Evolutionary conservation across 2,329 filamentous ascomycete species (phyloP).

Genomic region (Neonectria coccinea): DNA sequence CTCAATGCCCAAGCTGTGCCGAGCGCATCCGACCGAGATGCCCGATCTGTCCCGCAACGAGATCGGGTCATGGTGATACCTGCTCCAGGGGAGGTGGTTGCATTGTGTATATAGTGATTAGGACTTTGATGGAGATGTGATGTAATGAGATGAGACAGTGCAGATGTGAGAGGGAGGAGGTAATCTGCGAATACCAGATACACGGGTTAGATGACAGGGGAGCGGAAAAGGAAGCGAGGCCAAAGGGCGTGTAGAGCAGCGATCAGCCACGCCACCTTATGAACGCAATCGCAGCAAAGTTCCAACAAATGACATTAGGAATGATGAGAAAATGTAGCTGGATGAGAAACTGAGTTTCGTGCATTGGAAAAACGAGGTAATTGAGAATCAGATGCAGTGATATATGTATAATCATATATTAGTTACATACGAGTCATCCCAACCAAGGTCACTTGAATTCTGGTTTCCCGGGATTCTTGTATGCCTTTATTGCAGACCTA

Average conservation of each 20-base stretch:
- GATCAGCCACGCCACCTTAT: neutral
- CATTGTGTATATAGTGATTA: neutral
- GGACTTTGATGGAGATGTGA: neutral
- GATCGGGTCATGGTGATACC: neutral
- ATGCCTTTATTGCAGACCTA: neutral
- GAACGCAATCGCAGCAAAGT: neutral
- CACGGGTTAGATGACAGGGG: neutral
- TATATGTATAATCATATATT: neutral
- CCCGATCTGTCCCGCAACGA: neutral
- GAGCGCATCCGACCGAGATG: neutral
- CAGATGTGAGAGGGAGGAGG: neutral
- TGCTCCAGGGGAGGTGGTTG: neutral
- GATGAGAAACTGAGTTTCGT: neutral
- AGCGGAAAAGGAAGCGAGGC: too few relatives aligned
- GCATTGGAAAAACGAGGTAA: neutral
- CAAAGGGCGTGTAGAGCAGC: too few relatives aligned
- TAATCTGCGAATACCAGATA: neutral
- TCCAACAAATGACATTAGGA: neutral
- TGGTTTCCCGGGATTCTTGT: neutral
- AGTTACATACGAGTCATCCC: neutral
- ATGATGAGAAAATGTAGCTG: neutral
- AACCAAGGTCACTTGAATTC: neutral
- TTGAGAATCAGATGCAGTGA: neutral
- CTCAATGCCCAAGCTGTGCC: slow-evolving; percentile 7
- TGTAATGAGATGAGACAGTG: neutral